phyloP scores from a whole-genome alignment of 1,284 basidiomycete species.

The Ganoderma meredithae region DNA sequence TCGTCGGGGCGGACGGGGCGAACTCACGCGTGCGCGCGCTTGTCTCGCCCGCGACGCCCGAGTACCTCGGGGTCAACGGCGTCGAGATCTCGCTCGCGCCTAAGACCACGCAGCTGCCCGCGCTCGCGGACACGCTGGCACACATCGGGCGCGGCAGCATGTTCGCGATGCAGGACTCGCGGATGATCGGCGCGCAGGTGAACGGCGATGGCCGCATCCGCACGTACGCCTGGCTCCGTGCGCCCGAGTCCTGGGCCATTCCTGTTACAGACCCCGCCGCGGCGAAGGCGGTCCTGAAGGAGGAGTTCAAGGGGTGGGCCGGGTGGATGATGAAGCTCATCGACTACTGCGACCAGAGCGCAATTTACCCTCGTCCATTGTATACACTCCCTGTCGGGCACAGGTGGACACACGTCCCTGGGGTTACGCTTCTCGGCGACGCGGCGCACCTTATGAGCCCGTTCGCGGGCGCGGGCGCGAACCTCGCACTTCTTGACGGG shows the following conservation, averaged over 20 bases:
- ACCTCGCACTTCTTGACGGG: constrained; percentile 42
- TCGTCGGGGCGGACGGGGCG: constrained; percentile 56
- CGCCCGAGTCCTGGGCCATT: constrained; percentile 14
- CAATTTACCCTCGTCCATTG: constrained; percentile 14
- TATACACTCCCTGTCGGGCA: constrained; percentile 19
- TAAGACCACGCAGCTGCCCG: background rate
- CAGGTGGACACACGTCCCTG: constrained; percentile 11
- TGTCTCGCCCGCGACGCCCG: constrained; percentile 16
- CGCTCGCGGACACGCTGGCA: constrained; percentile 16
- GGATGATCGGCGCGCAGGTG: constrained; percentile 10
- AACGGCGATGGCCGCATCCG: constrained; percentile 21
- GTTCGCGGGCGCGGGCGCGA: constrained; percentile 54
- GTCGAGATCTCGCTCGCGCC: constrained; percentile 20
- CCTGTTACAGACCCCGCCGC: constrained; percentile 16
- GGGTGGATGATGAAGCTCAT: constrained; percentile 18
- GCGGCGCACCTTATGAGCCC: constrained; percentile 57
- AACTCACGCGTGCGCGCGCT: constrained; percentile 50
- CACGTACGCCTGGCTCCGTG: constrained; percentile 18
- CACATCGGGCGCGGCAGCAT: constrained; percentile 17
- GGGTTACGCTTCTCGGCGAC: constrained; percentile 47
- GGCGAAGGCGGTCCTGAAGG: constrained; percentile 14
- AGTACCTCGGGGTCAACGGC: constrained; percentile 19
- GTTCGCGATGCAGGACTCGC: constrained; percentile 12
- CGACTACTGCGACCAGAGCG: constrained; percentile 11
- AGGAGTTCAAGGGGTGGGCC: constrained; percentile 15